Percentiles rank a stretch among this genome's conserved stretches.
Evolutionary conservation across 345 rosid genomes (phyloP).

Genomic region (Pugionium dolabratum): DNA sequence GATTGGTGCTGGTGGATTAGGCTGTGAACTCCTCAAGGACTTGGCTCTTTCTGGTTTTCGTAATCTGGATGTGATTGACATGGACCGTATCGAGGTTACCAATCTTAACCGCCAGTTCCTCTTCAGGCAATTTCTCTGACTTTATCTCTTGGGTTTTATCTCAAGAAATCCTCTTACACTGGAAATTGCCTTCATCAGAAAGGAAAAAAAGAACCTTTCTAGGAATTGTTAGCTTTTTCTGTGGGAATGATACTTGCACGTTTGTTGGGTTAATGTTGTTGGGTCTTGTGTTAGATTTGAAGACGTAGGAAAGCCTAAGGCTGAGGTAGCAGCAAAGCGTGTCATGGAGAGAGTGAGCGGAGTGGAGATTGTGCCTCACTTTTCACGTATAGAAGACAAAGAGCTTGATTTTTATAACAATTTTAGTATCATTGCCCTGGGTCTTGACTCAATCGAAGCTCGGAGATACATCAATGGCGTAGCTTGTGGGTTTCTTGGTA

Average conservation of each 20-base stretch:
- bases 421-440: conserved; percentile 86
- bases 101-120: conserved; percentile 98
- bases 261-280: conserved; percentile 40
- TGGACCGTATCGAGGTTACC: conserved; percentile 97
- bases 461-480: conserved; percentile 87
- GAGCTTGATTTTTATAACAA: conserved; percentile 73
- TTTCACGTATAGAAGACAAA: conserved; percentile 95
- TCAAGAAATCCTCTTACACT: neutral
- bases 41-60: conserved; percentile 90
- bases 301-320: conserved; percentile 97
- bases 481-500: conserved; percentile 96
- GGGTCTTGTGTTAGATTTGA: conserved; percentile 64
- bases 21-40: conserved; percentile 93
- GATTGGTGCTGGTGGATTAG: conserved; percentile 96
- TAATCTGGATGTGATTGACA: conserved; percentile 90
- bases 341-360: conserved; percentile 94
- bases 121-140: conserved; percentile 60
- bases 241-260: conserved; percentile 26
- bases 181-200: too few species aligned
- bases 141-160: neutral
- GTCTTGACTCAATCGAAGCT: conserved; percentile 97
- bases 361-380: conserved; percentile 86
- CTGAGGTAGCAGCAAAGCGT: conserved; percentile 96
- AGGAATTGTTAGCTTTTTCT: neutral
- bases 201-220: neutral